Evolutionary conservation across 345 rosid genomes (phyloP), one percentile per base, ranked within the genome.

Genomic region (Cochlearia excelsa): DNA sequence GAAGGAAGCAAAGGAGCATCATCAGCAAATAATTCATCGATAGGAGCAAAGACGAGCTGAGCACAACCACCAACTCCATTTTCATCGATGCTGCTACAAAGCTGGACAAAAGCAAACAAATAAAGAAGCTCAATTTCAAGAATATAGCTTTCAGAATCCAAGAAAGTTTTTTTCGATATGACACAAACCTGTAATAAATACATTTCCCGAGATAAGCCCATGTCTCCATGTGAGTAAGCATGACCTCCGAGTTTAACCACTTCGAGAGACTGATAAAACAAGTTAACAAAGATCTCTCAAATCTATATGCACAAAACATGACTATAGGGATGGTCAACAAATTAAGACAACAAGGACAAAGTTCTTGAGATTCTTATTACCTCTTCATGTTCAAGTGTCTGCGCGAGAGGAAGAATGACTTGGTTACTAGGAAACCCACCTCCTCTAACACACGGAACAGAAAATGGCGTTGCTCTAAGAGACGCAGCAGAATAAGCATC

Each of bases 1-100:
- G 98, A 92, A 56, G 98, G 87, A 59, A 92, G 74, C 51, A 92
- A 70, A 53, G 95, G 95, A 60, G 97, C 98, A 76, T 88, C 96
- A 77, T 92, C 95, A 10, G 98, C 91, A 59, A 92, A 92, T 6
- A 96, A 84, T 68, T 88, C 97, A 67, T 92, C 95, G 5, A 92
- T 88, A 46, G 97, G 97, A 5, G 97, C 97, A 79, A 82, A 88
- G 48, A 92, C 93, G 51, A 92, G 98, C 74, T 92, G 95, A 26
- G 98, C 93, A 80, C 95, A 88, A 40, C 88, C 82, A 57, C 89
- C 93, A 65, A 86, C 80, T 46, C 83, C 84, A 81, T 78, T 92
- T 75, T 92, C 98, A 78, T 92, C 98, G 58, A 88, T 81, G 45
- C 98, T 97, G 9, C 83, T 78, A 64, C 98, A 89, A 3, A 83